A percentile compares a stretch with the other conserved stretches of the same genome.
phyloP scores from a whole-genome alignment of 352 stramenopile genomes.

The Peronospora tabacina region DNA sequence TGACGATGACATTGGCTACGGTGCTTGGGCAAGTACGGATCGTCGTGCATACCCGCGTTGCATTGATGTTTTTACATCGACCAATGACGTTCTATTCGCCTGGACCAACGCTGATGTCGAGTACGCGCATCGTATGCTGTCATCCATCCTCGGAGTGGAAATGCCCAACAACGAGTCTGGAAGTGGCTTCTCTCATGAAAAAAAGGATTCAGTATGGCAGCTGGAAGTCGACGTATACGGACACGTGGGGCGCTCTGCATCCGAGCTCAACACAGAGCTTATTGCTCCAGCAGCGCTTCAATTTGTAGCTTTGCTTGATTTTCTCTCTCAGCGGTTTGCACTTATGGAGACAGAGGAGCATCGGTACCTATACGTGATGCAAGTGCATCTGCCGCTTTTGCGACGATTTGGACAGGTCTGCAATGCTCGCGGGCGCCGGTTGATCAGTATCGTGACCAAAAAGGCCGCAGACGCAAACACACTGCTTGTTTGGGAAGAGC shows the following conservation, averaged over 20 bases:
- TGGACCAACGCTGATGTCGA: conserved; percentile 57
- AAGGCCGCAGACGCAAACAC: conserved; percentile 1
- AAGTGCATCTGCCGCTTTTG: conserved; percentile 56
- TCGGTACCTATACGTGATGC: conserved; percentile 68
- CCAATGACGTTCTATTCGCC: conserved; percentile 44
- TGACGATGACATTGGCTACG: conserved; percentile 59
- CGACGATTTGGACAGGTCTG: conserved; percentile 27
- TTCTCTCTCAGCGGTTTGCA: conserved; percentile 55
- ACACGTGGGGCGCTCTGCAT: background rate
- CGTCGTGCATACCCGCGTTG: conserved; percentile 43
- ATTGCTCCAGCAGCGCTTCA: conserved; percentile 28
- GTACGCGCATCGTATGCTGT: conserved; percentile 42
- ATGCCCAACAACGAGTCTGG: conserved; percentile 4
- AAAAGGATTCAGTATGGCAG: conserved; percentile 18
- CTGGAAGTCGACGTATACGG: conserved; percentile 9
- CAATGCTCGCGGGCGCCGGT: conserved; percentile 19
- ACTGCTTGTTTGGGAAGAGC: conserved; percentile 17
- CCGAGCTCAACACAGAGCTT: conserved; percentile 10
- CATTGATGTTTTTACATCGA: conserved; percentile 53
- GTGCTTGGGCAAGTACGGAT: conserved; percentile 36
- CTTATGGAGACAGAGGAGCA: conserved; percentile 58
- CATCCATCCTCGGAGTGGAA: conserved; percentile 14
- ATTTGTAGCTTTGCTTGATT: conserved; percentile 52
- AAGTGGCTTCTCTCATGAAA: conserved; percentile 2
- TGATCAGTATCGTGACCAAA: conserved; percentile 15